phyloP scores from a whole-genome alignment of 1,284 basidiomycete species.

The Heliocybe sulcata region DNA sequence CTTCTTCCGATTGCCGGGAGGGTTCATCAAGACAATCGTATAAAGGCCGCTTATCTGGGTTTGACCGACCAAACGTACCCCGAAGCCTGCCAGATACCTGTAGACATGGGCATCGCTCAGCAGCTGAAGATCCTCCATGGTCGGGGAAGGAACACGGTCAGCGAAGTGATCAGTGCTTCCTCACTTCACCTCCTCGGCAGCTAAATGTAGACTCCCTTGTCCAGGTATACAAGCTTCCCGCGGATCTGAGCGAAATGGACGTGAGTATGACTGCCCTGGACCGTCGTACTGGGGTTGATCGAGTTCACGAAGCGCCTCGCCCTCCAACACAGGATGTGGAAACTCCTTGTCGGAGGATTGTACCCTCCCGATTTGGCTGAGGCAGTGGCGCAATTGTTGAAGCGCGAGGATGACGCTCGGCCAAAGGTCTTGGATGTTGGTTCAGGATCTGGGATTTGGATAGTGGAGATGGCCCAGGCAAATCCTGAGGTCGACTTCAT shows the following conservation, averaged over 20 bases:
- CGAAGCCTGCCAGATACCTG: neutral
- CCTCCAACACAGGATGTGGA: slow-evolving; percentile 15
- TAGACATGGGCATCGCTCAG: neutral
- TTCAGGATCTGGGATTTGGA: slow-evolving; percentile 22
- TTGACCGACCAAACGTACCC: neutral
- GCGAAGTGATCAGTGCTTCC: neutral
- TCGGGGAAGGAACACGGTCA: neutral
- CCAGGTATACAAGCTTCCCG: slow-evolving; percentile 9
- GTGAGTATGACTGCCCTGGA: slow-evolving; percentile 1
- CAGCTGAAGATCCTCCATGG: slow-evolving; percentile 1
- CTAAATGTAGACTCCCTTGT: no score
- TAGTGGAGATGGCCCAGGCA: slow-evolving; percentile 15
- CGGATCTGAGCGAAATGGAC: slow-evolving; percentile 9
- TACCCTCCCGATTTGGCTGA: slow-evolving; percentile 10
- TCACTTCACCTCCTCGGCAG: neutral
- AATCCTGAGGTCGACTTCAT: slow-evolving; percentile 15
- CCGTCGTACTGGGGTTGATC: no score
- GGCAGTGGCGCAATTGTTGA: slow-evolving; percentile 7
- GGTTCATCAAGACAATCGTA: no score
- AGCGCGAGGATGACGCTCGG: neutral
- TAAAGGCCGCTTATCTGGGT: neutral
- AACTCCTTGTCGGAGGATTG: slow-evolving; percentile 14
- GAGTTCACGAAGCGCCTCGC: slow-evolving; percentile 12
- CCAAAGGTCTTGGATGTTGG: slow-evolving; percentile 19
- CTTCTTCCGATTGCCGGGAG: neutral